Evolutionary conservation across 2,329 filamentous ascomycete genomes (phyloP), one percentile per base, ranked within the genome.

Genomic region (Phyllosticta ampelicida): DNA sequence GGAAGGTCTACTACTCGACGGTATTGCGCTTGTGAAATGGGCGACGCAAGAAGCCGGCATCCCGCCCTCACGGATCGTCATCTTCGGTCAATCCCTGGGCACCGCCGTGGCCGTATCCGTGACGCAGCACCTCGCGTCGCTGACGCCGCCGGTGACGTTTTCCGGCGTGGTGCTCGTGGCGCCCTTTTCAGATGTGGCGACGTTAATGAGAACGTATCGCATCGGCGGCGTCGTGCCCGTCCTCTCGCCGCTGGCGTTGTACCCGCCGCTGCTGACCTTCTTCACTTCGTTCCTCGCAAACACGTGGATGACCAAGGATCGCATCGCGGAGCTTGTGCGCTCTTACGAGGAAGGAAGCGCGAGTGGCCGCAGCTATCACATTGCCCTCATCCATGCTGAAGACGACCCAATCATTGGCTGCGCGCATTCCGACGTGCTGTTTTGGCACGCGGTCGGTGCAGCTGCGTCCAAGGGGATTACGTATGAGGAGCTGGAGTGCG

Each of bases 31-130:
- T 1, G 77, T 95, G 1, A 80, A 90, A 59, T 95, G 87, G 77
- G 87, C 88, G 3, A 76, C 90, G 51, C 75, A 83, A n/a, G 77
- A 80, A 0, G 82, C 83, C 2, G 77, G 80, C 0, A 78, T 96
- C 16, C 76, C 87, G 0, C 77, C 90, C 0, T 80, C 81, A 29
- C 84, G 85, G 16, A 92, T 96, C 59, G 83, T 92, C 4, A 76
- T 97, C 16, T 75, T 95, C 2, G 92, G 91, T 1, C 91, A 96
- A 63, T 95, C 89, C 65, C 79, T 97, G 0, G 92, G 92, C 9
- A 96, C 92, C 0, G 92, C 89, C 0, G 77, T 80, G 9, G 72
- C 71, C 28, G 62, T 77, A 10, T 74, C 75, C 6, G 67, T 81
- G 1, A 70, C 74, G 1, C 69, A 76, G 30, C 71, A 77, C 51